These are phyloP conservation scores for Canna indica DNA, from an alignment of 176 grass and related monocot species.

Conservation along the genomic window DNA sequence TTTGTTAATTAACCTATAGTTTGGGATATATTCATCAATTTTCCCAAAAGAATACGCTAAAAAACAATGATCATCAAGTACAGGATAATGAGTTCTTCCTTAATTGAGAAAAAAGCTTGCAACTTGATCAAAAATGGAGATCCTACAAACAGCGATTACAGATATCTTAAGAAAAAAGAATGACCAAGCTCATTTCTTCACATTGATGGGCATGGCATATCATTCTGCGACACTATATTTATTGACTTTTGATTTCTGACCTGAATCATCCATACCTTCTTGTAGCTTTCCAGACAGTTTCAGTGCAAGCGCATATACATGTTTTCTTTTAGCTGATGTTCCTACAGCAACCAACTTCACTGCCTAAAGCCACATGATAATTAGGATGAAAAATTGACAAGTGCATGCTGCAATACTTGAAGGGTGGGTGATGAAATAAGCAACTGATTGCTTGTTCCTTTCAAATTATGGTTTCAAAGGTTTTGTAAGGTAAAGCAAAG, in stretches of 20 bases:
- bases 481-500: neutral
- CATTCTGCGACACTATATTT: neutral
- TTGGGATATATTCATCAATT: no score
- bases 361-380: slow-evolving; percentile 28
- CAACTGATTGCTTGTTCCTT: neutral
- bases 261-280: neutral
- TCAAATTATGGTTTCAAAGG: neutral
- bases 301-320: slow-evolving; percentile 89
- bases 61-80: no score
- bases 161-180: no score
- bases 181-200: neutral
- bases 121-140: no score
- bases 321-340: slow-evolving; percentile 87
- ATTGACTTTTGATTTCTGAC: neutral
- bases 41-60: no score
- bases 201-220: neutral
- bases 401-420: slow-evolving; percentile 1
- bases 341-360: slow-evolving; percentile 69
- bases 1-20: no score
- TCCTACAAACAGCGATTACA: no score
- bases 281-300: slow-evolving; percentile 72
- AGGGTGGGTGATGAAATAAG: neutral
- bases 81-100: no score
- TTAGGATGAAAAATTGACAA: neutral
- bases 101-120: no score